phyloP scores from a whole-genome alignment of 2,329 filamentous ascomycete species.

The Talaromyces rugulosus region DNA sequence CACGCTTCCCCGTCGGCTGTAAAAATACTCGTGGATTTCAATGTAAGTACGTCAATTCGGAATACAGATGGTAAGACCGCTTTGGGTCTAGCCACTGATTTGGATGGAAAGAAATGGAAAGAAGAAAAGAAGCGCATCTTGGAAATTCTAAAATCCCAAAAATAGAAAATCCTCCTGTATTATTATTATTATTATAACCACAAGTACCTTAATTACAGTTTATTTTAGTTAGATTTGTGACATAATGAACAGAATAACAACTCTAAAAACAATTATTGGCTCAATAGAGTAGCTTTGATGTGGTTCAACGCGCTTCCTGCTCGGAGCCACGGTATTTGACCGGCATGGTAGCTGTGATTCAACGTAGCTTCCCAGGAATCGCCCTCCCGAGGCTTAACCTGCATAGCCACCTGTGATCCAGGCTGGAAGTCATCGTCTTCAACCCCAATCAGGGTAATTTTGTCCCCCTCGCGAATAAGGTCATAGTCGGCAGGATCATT shows the following conservation, averaged over 20 bases:
- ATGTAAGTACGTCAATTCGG: too few relatives aligned
- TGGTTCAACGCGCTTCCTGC: conserved; percentile 35
- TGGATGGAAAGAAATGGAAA: conserved; percentile 14
- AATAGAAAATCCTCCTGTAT: not conserved
- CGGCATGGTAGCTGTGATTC: conserved; percentile 30
- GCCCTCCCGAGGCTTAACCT: conserved; percentile 22
- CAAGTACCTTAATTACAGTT: too few relatives aligned
- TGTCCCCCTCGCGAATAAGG: conserved; percentile 60
- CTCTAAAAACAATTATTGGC: not conserved
- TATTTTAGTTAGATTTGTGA: not conserved
- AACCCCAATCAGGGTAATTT: conserved; percentile 18
- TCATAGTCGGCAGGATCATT: conserved; percentile 93
- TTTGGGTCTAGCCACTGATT: not conserved
- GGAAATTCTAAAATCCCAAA: not conserved
- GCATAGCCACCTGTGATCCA: conserved; percentile 26
- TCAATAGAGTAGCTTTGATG: conserved; percentile 20
- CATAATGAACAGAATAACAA: not conserved
- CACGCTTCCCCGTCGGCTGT: too few relatives aligned
- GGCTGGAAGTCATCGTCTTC: conserved; percentile 23
- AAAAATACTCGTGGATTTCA: too few relatives aligned
- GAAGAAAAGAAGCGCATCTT: conserved; percentile 16
- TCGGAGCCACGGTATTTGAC: conserved; percentile 30
- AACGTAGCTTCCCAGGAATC: conserved; percentile 24
- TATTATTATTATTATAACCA: too few relatives aligned
- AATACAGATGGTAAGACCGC: too few relatives aligned